A percentile compares a stretch with the other conserved stretches of the same genome.
Conservation (phyloP, 2,329 filamentous ascomycete species). For the Xylariaceae sp. region DNA sequence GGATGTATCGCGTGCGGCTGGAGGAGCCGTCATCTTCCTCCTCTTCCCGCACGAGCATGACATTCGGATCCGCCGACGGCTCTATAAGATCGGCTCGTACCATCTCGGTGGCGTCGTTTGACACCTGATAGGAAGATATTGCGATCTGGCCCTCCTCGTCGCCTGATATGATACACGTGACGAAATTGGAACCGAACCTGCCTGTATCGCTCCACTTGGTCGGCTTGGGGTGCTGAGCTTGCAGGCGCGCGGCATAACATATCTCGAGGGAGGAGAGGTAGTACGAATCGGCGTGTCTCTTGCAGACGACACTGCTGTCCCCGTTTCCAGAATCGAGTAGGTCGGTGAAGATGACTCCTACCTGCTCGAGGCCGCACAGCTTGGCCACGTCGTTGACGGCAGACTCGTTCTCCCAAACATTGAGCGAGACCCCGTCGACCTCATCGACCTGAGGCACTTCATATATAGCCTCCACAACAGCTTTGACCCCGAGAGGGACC, state of each 20-base stretch:
- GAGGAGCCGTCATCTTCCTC: constrained; percentile 69
- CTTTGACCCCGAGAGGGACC: constrained; percentile 89
- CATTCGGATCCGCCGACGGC: constrained; percentile 82
- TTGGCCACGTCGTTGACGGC: constrained; percentile 74
- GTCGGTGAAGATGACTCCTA: constrained; percentile 94
- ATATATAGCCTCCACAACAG: constrained; percentile 93
- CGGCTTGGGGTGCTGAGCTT: constrained; percentile 79
- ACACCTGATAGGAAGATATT: constrained; percentile 89
- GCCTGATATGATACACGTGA: constrained; percentile 92
- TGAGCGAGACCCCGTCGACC: constrained; percentile 76
- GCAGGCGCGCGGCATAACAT: constrained; percentile 77
- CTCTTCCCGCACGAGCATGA: constrained; percentile 92
- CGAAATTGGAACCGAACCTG: constrained; percentile 89
- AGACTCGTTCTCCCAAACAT: constrained; percentile 77
- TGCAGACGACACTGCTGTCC: constrained; percentile 85
- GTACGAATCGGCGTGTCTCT: constrained; percentile 91
- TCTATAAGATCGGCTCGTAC: constrained; percentile 90
- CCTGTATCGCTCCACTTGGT: constrained; percentile 98
- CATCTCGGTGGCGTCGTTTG: constrained; percentile 95
- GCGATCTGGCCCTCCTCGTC: constrained; percentile 83
- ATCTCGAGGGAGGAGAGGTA: constrained; percentile 90
- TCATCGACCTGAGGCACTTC: constrained; percentile 90
- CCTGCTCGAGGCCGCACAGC: constrained; percentile 75
- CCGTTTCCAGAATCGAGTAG: constrained; percentile 72
- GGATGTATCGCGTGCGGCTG: constrained; percentile 77